Evolutionary conservation across 805 yeast genomes (phyloP), one percentile per base, ranked within the genome.

Genomic region (Vanderwaltozyma polyspora): DNA sequence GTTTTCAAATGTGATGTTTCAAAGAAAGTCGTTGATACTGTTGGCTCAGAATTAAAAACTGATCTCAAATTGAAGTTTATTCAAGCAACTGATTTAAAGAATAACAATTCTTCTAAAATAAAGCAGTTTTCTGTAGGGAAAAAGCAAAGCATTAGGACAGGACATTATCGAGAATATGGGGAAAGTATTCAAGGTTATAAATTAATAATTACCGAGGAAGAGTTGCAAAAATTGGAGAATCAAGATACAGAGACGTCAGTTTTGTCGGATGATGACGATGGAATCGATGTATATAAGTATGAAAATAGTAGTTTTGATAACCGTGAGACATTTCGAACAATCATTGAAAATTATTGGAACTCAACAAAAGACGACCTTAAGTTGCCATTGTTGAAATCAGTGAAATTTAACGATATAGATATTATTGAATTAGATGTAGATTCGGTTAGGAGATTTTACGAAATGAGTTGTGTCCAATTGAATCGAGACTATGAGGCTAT

Each of bases 181-280:
- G 41, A 43, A 6, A 19, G 35, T 5, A 38, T 43, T 8, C 35
- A 36, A 13, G 52, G 52, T 11, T 48, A 38, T 31, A 41, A 33
- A 29, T 45, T 39, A 22, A 25, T 48, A n/a, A 28, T 43, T 3
- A 34, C 39, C 11, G 29, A 35, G 21, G 35, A 37, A 17, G 35
- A 40, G 13, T 23, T 25, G 8, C 18, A 16, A 14, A 33, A 22
- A 8, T 19, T 31, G 9, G 6, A 6, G 12, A n/a, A 25, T 10
- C 6, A 25, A 6, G 7, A 8, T 11, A n/a, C 12, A 6, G 12
- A 25, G 14, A 9, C 12, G 6, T 25, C 12, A 8, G 23, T 21
- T 21, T 21, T 21, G 7, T 21, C 10, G 23, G 10, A 21, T 10
- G 10, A 10, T n/a, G 6, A 11, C 7, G 14, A 25, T 10, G 14